Conservation (phyloP, 2,329 filamentous ascomycete species). For the Ascochyta koolunga region DNA sequence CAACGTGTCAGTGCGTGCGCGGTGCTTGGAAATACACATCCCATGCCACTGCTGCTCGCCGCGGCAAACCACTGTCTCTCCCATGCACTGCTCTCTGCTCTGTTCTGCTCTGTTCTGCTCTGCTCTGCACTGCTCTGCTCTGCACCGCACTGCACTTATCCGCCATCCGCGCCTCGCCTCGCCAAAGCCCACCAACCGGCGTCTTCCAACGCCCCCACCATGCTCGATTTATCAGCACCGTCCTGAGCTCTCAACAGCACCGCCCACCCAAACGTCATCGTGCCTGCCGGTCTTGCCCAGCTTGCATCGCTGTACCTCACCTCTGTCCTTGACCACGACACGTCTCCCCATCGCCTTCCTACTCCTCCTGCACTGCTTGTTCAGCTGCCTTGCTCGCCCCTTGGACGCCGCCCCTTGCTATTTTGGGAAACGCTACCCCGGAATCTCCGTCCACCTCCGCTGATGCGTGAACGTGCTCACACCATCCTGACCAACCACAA, state of each 20-base stretch:
- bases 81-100: no score
- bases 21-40: no score
- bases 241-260: constrained; percentile 7
- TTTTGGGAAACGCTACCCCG: not conserved
- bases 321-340: not conserved
- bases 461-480: not conserved
- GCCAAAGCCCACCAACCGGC: constrained; percentile 17
- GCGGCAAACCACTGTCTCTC: not conserved
- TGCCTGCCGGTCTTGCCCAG: constrained; percentile 3
- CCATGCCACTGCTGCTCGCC: no score
- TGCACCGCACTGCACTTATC: not conserved
- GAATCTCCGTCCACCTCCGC: not conserved
- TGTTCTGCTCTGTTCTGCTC: no score
- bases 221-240: constrained; percentile 39
- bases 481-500: constrained; percentile 1
- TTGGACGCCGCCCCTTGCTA: constrained; percentile 13
- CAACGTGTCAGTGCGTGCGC: no score
- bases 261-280: constrained; percentile 27
- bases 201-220: constrained; percentile 22
- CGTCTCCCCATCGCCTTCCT: not conserved
- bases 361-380: not conserved
- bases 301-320: not conserved
- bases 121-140: no score
- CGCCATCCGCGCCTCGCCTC: constrained; percentile 14
- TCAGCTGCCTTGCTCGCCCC: constrained; percentile 1